Evolutionary conservation across 1,139 yeast genomes (phyloP).

Genomic region (Dujonia santamariae): DNA sequence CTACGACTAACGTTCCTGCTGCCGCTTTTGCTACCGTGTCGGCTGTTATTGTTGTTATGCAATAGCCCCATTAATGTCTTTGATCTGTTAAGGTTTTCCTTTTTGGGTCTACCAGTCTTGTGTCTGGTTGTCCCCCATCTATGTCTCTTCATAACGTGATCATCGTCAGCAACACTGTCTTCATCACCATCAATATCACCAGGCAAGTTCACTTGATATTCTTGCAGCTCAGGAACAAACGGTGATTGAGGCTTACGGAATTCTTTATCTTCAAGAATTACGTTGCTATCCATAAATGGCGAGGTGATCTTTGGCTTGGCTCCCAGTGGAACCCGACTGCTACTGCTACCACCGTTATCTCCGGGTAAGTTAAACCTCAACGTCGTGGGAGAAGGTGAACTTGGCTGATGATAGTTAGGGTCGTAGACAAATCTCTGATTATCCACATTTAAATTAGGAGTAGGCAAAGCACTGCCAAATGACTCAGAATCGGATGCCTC

Average conservation of each 20-base stretch:
- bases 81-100: constrained; percentile 42
- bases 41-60: no score
- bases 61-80: constrained; percentile 42
- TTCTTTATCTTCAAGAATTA: constrained; percentile 21
- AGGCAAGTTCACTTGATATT: constrained; percentile 6
- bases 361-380: constrained; percentile 24
- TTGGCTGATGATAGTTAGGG: constrained; percentile 1
- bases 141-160: constrained; percentile 55
- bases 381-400: constrained; percentile 13
- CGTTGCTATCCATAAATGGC: constrained; percentile 24
- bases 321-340: not conserved
- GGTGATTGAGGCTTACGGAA: constrained; percentile 12
- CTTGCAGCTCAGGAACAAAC: constrained; percentile 12
- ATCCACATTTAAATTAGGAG: constrained; percentile 24
- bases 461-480: constrained; percentile 20
- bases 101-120: constrained; percentile 64
- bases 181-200: constrained; percentile 13
- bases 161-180: constrained; percentile 10
- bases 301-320: constrained; percentile 11
- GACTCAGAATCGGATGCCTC: constrained; percentile 6
- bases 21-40: constrained; percentile 2
- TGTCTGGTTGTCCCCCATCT: constrained; percentile 92
- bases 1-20: not conserved
- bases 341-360: not conserved
- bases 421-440: constrained; percentile 5